Conservation (phyloP, 495 filamentous ascomycete species). For the Apodospora peruviana region DNA sequence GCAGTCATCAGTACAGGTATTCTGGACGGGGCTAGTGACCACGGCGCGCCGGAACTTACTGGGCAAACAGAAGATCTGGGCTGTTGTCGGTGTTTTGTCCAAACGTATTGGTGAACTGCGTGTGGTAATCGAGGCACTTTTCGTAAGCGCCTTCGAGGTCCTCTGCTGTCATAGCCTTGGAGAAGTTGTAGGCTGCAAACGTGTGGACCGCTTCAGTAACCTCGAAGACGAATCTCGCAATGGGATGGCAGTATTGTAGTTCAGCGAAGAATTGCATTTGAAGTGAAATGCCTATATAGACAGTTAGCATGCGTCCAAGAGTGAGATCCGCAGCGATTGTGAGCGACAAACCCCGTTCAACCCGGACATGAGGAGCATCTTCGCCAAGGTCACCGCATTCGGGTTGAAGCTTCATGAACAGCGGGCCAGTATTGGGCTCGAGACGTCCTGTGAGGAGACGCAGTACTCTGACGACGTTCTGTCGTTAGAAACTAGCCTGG, state of each 20-base stretch:
- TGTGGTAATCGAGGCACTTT: slow-evolving; percentile 14
- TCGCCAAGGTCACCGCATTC: slow-evolving; percentile 11
- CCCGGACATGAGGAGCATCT: slow-evolving; percentile 16
- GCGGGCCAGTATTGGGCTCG: slow-evolving; percentile 18
- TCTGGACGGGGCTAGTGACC: neutral
- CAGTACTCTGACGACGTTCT: slow-evolving; percentile 6
- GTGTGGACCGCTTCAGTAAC: slow-evolving; percentile 22
- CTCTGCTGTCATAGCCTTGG: slow-evolving; percentile 18
- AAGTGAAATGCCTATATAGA: slow-evolving; percentile 15
- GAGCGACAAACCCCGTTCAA: slow-evolving; percentile 19
- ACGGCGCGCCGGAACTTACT: slow-evolving; percentile 6
- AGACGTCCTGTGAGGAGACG: slow-evolving; percentile 21
- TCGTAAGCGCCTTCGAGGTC: slow-evolving; percentile 22
- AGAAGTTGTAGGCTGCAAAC: slow-evolving; percentile 21
- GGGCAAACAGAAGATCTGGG: slow-evolving; percentile 19
- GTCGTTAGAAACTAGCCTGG: neutral
- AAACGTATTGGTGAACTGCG: slow-evolving; percentile 2
- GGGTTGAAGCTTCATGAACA: slow-evolving; percentile 21
- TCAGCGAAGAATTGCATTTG: slow-evolving; percentile 21
- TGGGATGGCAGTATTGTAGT: slow-evolving; percentile 14
- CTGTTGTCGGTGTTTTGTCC: neutral
- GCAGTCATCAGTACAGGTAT: neutral
- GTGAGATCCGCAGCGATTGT: too few species aligned
- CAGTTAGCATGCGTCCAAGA: neutral
- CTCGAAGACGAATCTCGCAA: slow-evolving; percentile 19